phyloP scores from a whole-genome alignment of 176 grass and related monocot genomes.

The Oropetium thomaeum region DNA sequence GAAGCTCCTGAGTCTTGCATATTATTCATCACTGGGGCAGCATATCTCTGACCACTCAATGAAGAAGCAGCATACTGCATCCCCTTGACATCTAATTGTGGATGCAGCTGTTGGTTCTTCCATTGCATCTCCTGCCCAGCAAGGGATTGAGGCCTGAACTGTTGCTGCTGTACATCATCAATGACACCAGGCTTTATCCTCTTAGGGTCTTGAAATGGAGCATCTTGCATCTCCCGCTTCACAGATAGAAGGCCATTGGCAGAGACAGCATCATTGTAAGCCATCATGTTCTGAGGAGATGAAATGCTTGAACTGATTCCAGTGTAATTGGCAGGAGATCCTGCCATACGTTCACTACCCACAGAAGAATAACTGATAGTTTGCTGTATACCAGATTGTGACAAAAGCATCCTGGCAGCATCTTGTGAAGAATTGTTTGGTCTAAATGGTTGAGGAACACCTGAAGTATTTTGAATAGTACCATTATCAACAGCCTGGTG shows the following conservation, averaged over 20 bases:
- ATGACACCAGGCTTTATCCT: conserved; percentile 62
- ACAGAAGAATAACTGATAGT: conserved; percentile 46
- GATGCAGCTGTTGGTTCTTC: conserved; percentile 75
- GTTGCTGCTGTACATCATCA: conserved; percentile 78
- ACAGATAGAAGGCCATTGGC: conserved; percentile 54
- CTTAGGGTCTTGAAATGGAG: conserved; percentile 61
- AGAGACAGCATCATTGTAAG: conserved; percentile 39
- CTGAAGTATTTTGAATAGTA: conserved; percentile 37
- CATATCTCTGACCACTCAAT: conserved; percentile 66
- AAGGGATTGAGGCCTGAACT: conserved; percentile 51
- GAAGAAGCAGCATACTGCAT: conserved; percentile 60
- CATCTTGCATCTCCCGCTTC: conserved; percentile 86
- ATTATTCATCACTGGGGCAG: conserved; percentile 56
- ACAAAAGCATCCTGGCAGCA: conserved; percentile 47
- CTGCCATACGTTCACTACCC: conserved; percentile 56
- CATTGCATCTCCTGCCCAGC: conserved; percentile 60
- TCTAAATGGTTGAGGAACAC: conserved; percentile 49
- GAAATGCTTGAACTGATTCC: conserved; percentile 58
- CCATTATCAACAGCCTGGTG: conserved; percentile 51
- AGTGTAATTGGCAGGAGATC: conserved; percentile 50
- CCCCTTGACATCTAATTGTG: conserved; percentile 59
- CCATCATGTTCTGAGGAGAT: conserved; percentile 57
- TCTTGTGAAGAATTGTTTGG: conserved; percentile 66
- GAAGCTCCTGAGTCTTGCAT: conserved; percentile 64
- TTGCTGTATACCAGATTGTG: conserved; percentile 60